A percentile compares a stretch with the other conserved stretches of the same genome.
Evolutionary conservation across 345 rosid genomes (phyloP).

Genomic region (Conringia planisiliqua): DNA sequence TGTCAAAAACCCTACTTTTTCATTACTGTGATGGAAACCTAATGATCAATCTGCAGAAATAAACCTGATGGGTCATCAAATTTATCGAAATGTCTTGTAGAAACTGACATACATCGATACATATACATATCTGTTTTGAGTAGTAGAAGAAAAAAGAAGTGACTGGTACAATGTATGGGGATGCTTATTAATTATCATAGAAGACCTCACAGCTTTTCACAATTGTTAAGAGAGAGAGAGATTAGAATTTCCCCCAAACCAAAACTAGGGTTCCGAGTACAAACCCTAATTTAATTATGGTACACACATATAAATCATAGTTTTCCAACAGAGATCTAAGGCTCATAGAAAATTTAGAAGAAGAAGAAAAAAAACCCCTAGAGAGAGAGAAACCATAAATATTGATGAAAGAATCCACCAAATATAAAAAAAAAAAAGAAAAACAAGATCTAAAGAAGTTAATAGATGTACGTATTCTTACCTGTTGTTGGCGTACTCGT

Average conservation of each 20-base stretch:
- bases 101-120: slow-evolving; percentile 25
- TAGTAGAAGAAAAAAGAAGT: slow-evolving; percentile 8
- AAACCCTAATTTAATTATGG: slow-evolving; percentile 27
- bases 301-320: neutral
- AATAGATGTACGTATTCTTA: neutral
- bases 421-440: neutral
- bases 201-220: slow-evolving; percentile 32
- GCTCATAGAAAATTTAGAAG: neutral
- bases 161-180: slow-evolving; percentile 26
- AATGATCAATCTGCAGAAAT: slow-evolving; percentile 26
- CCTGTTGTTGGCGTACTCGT: slow-evolving; percentile 87
- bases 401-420: neutral
- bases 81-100: slow-evolving; percentile 9
- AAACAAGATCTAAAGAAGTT: slow-evolving; percentile 7
- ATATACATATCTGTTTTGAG: slow-evolving; percentile 3
- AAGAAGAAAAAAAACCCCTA: neutral
- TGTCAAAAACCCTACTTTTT: slow-evolving; percentile 10
- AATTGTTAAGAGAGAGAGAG: neutral
- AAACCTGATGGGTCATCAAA: slow-evolving; percentile 19
- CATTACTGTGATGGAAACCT: slow-evolving; percentile 21
- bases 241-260: slow-evolving; percentile 6
- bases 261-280: slow-evolving; percentile 26
- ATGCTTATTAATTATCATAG: slow-evolving; percentile 26
- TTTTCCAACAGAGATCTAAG: neutral
- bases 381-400: neutral